A percentile compares a stretch with the other conserved stretches of the same genome.
Conservation (phyloP, 805 yeast genomes). For the Starmerella scarabaei region DNA sequence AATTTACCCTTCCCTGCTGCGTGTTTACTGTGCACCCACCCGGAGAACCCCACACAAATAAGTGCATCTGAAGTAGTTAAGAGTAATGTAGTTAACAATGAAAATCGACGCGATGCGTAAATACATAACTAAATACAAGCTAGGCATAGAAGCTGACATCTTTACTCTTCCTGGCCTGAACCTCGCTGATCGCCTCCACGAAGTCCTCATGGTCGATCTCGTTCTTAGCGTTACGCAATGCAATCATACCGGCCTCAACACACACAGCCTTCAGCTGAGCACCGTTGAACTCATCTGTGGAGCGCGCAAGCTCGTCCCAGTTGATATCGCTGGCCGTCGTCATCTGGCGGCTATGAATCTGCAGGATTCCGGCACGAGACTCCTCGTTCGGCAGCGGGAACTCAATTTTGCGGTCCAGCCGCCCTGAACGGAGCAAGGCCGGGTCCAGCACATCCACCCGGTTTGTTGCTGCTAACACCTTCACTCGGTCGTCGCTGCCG, state of each 20-base stretch:
- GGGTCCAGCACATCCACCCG: constrained; percentile 97
- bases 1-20: too few species aligned
- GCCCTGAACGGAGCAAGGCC: constrained; percentile 93
- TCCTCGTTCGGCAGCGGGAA: constrained; percentile 97
- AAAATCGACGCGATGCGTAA: too few species aligned
- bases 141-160: constrained; percentile 91
- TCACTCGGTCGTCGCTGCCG: constrained; percentile 92
- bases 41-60: too few species aligned
- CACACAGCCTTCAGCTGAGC: constrained; percentile 98
- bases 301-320: constrained; percentile 96
- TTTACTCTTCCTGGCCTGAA: constrained; percentile 92
- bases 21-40: too few species aligned
- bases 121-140: too few species aligned
- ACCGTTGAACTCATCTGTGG: constrained; percentile 97
- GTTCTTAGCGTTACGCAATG: constrained; percentile 85
- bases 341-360: constrained; percentile 95
- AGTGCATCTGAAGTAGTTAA: too few species aligned
- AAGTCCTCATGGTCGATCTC: constrained; percentile 93
- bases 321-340: constrained; percentile 75
- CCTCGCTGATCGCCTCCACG: constrained; percentile 96
- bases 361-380: constrained; percentile 90
- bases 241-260: constrained; percentile 99
- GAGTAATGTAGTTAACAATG: too few species aligned
- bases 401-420: constrained; percentile 95
- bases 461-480: constrained; percentile 95